These are phyloP conservation scores for Litchi chinensis DNA, from an alignment of 345 rosid genomes.

Conservation along the genomic window DNA sequence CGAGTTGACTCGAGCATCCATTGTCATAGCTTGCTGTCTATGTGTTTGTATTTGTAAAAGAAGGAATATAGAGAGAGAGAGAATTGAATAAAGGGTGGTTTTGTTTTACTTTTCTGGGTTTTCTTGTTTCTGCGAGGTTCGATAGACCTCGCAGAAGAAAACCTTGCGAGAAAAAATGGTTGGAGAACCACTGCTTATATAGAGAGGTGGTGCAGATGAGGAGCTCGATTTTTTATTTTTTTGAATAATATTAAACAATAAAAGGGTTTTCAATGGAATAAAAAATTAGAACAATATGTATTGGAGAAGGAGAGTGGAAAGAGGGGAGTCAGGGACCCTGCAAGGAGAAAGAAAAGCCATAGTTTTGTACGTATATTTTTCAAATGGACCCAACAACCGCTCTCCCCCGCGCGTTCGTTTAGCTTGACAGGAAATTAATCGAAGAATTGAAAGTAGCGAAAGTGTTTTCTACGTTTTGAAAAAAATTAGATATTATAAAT, in stretches of 20 bases:
- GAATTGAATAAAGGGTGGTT: neutral
- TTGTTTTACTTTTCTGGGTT: slow-evolving; percentile 5
- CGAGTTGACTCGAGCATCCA: slow-evolving; percentile 31
- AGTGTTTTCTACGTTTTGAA: neutral
- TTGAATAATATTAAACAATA: neutral
- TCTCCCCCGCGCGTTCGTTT: slow-evolving; percentile 30
- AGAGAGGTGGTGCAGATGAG: slow-evolving; percentile 15
- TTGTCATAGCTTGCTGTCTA: slow-evolving; percentile 24
- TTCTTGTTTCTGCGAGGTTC: slow-evolving; percentile 55
- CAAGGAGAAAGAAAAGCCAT: neutral
- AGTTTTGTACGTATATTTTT: neutral
- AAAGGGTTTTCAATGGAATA: neutral
- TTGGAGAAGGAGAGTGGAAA: slow-evolving; percentile 20
- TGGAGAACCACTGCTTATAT: slow-evolving; percentile 23
- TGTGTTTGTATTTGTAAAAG: neutral
- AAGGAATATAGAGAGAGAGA: neutral
- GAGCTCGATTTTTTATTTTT: neutral
- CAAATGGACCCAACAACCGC: slow-evolving; percentile 42
- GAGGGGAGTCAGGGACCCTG: neutral
- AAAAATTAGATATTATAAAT: neutral
- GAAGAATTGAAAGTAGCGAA: neutral
- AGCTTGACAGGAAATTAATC: neutral
- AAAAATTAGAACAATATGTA: neutral
- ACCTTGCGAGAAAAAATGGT: slow-evolving; percentile 25
- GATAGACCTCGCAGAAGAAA: slow-evolving; percentile 51